A percentile compares a stretch with the other conserved stretches of the same genome.
Evolutionary conservation across 129 eudicot genomes (phyloP).

Genomic region (Daucus carota): DNA sequence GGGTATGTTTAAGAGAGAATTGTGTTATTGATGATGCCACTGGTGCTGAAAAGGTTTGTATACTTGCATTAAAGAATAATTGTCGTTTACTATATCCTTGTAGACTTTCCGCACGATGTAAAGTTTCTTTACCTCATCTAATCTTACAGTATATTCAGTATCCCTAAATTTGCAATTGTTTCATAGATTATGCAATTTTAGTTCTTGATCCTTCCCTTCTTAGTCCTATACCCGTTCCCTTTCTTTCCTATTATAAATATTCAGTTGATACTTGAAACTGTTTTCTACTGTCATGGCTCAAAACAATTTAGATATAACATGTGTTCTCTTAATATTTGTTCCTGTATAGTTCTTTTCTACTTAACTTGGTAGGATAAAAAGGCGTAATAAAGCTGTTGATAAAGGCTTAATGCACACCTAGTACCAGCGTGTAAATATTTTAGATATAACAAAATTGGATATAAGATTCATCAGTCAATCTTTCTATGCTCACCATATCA

Average conservation of each 20-base stretch:
- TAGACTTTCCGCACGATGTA: background rate
- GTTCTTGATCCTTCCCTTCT: background rate
- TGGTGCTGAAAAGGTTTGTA: constrained; percentile 91
- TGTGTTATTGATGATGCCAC: constrained; percentile 98
- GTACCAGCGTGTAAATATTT: background rate
- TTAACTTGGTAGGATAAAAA: background rate
- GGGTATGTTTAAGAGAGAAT: constrained; percentile 97
- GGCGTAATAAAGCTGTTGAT: background rate
- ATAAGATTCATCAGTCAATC: background rate
- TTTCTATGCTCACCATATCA: background rate
- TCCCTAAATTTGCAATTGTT: background rate
- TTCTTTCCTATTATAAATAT: background rate
- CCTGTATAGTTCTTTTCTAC: background rate
- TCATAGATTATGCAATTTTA: background rate
- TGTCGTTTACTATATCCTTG: background rate
- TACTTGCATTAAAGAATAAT: background rate
- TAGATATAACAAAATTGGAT: background rate
- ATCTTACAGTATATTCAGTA: background rate
- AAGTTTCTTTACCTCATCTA: background rate
- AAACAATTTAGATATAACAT: no score
- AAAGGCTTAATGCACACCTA: background rate
- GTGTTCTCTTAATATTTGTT: background rate
- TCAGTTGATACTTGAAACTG: background rate
- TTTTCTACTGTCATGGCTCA: background rate
- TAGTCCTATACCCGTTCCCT: background rate